A percentile compares a stretch with the other conserved stretches of the same genome.
Conservation (phyloP, 768 basidiomycete genomes). For the Russula earlei region DNA sequence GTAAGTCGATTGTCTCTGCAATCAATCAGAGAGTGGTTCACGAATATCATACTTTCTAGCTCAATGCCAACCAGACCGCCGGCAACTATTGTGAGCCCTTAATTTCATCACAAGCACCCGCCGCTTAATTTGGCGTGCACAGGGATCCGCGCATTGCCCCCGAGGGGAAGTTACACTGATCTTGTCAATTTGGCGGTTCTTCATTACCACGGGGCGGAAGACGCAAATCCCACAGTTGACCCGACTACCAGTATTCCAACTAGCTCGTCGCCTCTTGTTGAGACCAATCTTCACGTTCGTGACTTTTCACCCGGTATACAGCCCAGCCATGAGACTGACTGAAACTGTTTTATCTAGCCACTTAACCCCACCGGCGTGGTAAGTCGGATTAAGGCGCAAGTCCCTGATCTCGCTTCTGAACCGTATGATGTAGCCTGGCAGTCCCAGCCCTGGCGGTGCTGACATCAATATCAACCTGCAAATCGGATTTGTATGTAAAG, state of each 20-base stretch:
- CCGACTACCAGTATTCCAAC: conserved; percentile 1
- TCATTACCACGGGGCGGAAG: conserved; percentile 18
- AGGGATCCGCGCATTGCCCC: conserved; percentile 13
- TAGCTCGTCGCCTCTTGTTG: conserved; percentile 4
- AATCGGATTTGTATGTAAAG: conserved; percentile 19
- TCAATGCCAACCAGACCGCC: conserved; percentile 3
- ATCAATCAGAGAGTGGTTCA: background rate
- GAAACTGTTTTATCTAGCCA: background rate
- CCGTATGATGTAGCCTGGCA: conserved; percentile 9
- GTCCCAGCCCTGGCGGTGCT: conserved; percentile 10
- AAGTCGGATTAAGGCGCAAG: background rate
- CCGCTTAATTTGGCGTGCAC: background rate
- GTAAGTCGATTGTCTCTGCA: conserved; percentile 1
- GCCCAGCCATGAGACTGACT: background rate
- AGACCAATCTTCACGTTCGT: conserved; percentile 10
- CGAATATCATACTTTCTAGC: background rate
- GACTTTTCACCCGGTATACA: background rate
- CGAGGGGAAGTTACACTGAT: background rate
- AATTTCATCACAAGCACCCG: background rate
- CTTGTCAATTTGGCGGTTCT: conserved; percentile 19
- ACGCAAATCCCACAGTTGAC: conserved; percentile 13
- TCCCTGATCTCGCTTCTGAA: background rate
- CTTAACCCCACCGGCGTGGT: conserved; percentile 1
- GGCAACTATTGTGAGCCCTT: conserved; percentile 10
- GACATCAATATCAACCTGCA: conserved; percentile 21